Base-by-base conservation (phyloP, 108 stramenopile species). In the Fragilaria crotonensis region DNA sequence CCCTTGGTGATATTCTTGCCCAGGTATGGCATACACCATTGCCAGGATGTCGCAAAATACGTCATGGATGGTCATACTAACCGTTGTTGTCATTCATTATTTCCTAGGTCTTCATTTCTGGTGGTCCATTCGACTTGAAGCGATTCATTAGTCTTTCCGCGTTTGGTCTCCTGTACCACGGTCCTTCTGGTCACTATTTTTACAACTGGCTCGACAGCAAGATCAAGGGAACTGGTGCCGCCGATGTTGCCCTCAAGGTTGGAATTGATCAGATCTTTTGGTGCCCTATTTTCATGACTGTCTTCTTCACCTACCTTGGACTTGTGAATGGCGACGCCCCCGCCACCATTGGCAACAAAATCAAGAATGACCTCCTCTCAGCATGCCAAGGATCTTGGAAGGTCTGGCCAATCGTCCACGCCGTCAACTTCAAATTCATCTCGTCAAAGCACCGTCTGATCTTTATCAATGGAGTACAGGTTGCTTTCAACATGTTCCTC, bases 401-500 rank as follows among this genome's bases (percentile, higher is more conserved):
- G 84, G 92, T 95, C 51, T 98, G 97, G 97, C 95, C 96, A 31
- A 62, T 92, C 52, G 97, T 96, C 20, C 97, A 98, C 73, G 79
- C 90, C 41, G 77, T 98, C 70, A 98, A 98, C 89, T 98, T 98
- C 79, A 87, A 80, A 73, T 98, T 96, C 64, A 85, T 96, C 48
- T 92, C 94, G 52, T 90, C 82, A 70, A 91, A 95, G 77, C 89
- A 93, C 81, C 83, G 95, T 67, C 84, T 96, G 45, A 80, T 96
- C 62, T 98, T 95, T 78, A 93, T 98, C 89, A 98, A 98, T 80
- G 80, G 75, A 44, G 91, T 98, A 47, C 97, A 97, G 81, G 83
- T 97, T 66, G 90, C 82, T 30, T 97, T 95, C 87, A 97, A 97
- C 81, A 95, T 98, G 80, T 98, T 98, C 93, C 79, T 98, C 51